These are phyloP conservation scores for Didymella lethalis DNA, from an alignment of 2,329 filamentous ascomycete species.

Conservation along the genomic window DNA sequence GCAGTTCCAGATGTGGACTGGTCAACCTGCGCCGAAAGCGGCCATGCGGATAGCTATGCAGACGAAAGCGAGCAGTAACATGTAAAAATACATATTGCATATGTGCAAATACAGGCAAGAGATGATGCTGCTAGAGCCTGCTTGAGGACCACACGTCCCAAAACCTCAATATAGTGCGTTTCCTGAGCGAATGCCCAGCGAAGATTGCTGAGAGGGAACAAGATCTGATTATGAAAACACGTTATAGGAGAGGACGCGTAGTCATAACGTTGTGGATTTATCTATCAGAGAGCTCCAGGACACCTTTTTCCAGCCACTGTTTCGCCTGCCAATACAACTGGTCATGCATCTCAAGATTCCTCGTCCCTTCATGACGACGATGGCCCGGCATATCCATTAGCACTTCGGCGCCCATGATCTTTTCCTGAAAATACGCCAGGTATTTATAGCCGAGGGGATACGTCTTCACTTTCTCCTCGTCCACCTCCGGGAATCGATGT, in stretches of 20 bases:
- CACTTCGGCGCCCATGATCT: not conserved
- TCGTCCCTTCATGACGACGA: not conserved
- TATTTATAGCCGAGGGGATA: not conserved
- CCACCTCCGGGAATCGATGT: not conserved
- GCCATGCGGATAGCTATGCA: slow-evolving; percentile 6
- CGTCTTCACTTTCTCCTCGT: not conserved
- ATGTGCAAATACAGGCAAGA: too few relatives aligned
- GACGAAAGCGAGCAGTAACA: not conserved
- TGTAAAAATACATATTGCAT: not conserved
- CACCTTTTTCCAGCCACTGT: not conserved
- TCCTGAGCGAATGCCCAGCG: not conserved
- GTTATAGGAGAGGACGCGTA: not conserved
- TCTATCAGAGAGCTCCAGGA: not conserved
- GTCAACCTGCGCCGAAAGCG: not conserved
- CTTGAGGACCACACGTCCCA: not conserved
- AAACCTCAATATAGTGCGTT: not conserved
- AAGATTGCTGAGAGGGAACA: not conserved
- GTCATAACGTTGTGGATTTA: too few relatives aligned
- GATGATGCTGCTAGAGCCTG: not conserved
- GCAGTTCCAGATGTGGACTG: slow-evolving; percentile 10
- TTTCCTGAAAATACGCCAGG: not conserved
- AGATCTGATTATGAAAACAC: not conserved
- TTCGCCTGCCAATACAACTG: not conserved
- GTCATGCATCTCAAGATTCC: not conserved
- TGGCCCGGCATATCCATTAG: not conserved